Conservation (phyloP, 2,329 filamentous ascomycete species). For the Penicillium decumbens region DNA sequence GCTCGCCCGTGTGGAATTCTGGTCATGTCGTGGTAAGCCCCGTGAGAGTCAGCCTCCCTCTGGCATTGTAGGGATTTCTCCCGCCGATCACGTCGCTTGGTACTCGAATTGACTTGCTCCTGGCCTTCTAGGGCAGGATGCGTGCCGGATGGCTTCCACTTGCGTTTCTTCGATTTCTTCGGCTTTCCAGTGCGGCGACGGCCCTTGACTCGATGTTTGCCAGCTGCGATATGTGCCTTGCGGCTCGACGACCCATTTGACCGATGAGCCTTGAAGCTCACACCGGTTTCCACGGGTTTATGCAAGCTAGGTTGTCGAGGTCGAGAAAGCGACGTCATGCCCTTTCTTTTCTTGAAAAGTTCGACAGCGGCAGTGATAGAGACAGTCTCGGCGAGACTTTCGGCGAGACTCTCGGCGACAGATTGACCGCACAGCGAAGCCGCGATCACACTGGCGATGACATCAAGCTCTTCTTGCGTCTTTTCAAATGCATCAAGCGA, state of each 20-base stretch:
- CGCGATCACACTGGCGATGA: conserved; percentile 1
- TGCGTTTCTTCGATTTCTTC: neutral
- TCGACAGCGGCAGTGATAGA: conserved; percentile 16
- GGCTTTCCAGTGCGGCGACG: conserved; percentile 1
- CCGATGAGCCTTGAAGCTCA: neutral
- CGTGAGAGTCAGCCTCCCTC: conserved; percentile 8
- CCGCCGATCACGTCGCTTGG: conserved; percentile 33
- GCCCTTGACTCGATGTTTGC: conserved; percentile 1
- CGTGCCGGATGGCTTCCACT: neutral
- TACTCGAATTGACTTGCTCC: conserved; percentile 33
- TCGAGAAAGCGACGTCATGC: neutral
- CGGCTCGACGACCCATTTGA: neutral
- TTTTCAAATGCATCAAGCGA: neutral
- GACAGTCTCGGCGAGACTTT: conserved; percentile 8
- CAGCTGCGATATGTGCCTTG: neutral
- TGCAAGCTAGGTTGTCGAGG: conserved; percentile 1
- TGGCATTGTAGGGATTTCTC: conserved; percentile 32
- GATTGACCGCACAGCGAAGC: neutral
- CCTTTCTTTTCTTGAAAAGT: conserved; percentile 8
- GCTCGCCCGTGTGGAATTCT: neutral
- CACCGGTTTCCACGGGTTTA: neutral
- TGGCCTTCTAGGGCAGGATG: neutral
- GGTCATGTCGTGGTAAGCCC: conserved; percentile 20
- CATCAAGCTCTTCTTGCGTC: neutral
- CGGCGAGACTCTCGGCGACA: conserved; percentile 4